A percentile compares a stretch with the other conserved stretches of the same genome.
Conservation (phyloP, 1,284 basidiomycete genomes). For the Ganoderma sinense region DNA sequence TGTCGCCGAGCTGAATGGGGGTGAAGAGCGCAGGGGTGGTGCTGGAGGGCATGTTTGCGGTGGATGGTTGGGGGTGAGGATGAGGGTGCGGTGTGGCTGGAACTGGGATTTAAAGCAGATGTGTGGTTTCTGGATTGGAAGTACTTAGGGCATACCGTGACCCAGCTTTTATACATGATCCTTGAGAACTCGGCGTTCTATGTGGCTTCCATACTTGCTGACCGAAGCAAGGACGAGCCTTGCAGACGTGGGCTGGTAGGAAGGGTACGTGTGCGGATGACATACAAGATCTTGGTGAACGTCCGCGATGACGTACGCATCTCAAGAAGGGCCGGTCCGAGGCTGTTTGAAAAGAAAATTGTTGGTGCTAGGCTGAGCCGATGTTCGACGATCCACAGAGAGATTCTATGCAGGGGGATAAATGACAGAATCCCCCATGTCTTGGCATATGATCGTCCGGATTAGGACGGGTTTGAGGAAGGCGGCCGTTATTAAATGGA, state of each 20-base stretch:
- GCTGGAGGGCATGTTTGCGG: background rate
- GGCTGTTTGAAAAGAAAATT: background rate
- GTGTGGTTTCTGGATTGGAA: background rate
- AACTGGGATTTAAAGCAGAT: background rate
- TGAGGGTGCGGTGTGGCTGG: background rate
- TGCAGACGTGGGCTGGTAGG: too few relatives aligned
- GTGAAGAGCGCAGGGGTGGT: background rate
- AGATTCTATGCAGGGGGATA: background rate
- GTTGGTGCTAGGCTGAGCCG: background rate
- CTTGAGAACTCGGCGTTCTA: background rate
- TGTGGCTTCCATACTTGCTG: background rate
- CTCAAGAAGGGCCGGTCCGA: too few relatives aligned
- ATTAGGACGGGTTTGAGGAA: background rate
- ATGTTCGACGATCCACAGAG: background rate
- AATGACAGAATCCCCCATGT: background rate
- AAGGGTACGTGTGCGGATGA: too few relatives aligned
- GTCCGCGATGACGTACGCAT: too few relatives aligned
- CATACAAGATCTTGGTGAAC: too few relatives aligned
- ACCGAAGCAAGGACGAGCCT: background rate
- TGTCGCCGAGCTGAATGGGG: constrained; percentile 4
- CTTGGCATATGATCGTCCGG: background rate
- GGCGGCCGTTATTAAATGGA: background rate
- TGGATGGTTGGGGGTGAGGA: background rate
- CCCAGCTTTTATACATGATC: background rate
- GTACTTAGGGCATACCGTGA: background rate